Conservation (phyloP, 805 yeast species). For the Zygoascus ofunaensis region DNA sequence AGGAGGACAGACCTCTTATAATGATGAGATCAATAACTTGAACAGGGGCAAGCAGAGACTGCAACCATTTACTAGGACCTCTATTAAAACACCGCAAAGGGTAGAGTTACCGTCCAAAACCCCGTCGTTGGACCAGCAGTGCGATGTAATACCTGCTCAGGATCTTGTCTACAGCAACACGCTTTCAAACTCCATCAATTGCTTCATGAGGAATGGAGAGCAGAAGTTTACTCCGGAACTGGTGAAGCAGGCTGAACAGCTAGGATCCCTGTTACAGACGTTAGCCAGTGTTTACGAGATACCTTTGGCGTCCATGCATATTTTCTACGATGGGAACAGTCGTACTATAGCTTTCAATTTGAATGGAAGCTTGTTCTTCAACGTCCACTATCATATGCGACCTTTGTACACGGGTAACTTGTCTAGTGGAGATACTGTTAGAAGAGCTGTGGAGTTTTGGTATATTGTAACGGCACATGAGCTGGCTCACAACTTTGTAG, state of each 20-base stretch:
- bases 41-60: background rate
- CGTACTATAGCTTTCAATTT: constrained; percentile 31
- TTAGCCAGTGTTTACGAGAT: constrained; percentile 14
- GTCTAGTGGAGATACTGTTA: background rate
- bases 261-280: constrained; percentile 11
- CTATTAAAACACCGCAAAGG: background rate
- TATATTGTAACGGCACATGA: constrained; percentile 33
- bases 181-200: background rate
- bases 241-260: constrained; percentile 11
- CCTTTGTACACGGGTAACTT: constrained; percentile 1
- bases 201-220: constrained; percentile 2
- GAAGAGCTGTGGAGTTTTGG: constrained; percentile 27
- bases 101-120: no score
- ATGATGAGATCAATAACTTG: background rate
- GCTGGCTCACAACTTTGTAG: constrained; percentile 32
- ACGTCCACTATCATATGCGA: constrained; percentile 22
- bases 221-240: constrained; percentile 6
- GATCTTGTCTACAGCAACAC: background rate
- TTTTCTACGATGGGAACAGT: constrained; percentile 21
- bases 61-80: background rate
- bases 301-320: constrained; percentile 21
- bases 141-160: background rate
- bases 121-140: background rate
- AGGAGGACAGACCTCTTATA: background rate
- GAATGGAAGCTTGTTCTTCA: constrained; percentile 32